Conservation (phyloP, 768 basidiomycete species). For the Lentinula boryana region DNA sequence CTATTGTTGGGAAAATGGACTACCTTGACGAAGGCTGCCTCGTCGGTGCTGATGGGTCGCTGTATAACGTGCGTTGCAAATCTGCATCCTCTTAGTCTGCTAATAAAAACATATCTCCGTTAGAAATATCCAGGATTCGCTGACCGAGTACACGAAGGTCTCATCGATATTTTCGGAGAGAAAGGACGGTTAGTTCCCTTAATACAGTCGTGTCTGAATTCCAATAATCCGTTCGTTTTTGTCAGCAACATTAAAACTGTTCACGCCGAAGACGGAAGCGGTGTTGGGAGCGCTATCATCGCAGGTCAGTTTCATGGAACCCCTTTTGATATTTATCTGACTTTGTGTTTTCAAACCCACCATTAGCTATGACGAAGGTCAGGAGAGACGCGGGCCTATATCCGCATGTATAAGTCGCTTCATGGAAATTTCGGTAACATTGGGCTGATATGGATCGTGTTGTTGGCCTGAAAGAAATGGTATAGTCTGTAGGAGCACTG, state of each 20-base stretch:
- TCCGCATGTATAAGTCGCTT: conserved; percentile 27
- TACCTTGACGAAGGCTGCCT: conserved; percentile 87
- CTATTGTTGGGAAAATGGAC: conserved; percentile 92
- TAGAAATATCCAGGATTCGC: conserved; percentile 98
- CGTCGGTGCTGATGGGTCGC: conserved; percentile 90
- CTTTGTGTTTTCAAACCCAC: not conserved
- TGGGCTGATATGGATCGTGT: not conserved
- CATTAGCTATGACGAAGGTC: conserved; percentile 65
- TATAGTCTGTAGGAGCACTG: too few relatives aligned
- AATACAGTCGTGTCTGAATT: not conserved
- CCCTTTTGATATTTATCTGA: not conserved
- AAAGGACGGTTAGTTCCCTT: conserved; percentile 71
- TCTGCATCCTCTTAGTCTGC: not conserved
- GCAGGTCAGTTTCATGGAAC: conserved; percentile 46
- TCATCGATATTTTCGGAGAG: conserved; percentile 94
- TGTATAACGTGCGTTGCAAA: conserved; percentile 73
- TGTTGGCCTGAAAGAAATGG: not conserved
- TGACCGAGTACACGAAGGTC: conserved; percentile 86
- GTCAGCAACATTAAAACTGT: conserved; percentile 61
- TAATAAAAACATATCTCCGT: not conserved
- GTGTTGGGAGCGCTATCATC: conserved; percentile 95
- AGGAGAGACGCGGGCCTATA: conserved; percentile 52
- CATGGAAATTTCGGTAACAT: conserved; percentile 11
- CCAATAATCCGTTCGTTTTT: not conserved
- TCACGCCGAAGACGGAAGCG: conserved; percentile 88